A percentile compares a stretch with the other conserved stretches of the same genome.
Evolutionary conservation across 2,329 filamentous ascomycete species (phyloP).

Genomic region (Ophiostoma sp.): DNA sequence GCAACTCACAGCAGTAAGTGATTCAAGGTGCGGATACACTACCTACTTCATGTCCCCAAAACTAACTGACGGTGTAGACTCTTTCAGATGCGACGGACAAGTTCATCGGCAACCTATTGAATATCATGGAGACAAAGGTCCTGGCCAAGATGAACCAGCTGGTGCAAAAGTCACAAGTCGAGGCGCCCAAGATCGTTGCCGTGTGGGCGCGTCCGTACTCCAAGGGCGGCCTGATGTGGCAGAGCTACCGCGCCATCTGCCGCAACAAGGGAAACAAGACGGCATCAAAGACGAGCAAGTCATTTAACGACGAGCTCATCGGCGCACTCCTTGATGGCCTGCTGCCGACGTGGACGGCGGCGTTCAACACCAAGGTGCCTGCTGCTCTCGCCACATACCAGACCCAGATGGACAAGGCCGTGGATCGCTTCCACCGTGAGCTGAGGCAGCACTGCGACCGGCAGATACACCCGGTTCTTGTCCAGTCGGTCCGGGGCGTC

Average conservation of each 20-base stretch:
- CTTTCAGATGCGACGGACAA: background rate
- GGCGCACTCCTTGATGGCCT: background rate
- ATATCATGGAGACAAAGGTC: background rate
- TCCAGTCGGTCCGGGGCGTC: background rate
- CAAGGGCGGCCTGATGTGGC: constrained; percentile 4
- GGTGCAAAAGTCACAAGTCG: background rate
- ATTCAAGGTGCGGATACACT: background rate
- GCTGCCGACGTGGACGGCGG: background rate
- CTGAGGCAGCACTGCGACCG: background rate
- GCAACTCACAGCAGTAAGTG: background rate
- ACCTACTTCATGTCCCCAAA: no score
- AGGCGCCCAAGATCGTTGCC: background rate
- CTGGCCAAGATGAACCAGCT: constrained; percentile 1
- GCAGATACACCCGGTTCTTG: background rate
- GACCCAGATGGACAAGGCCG: constrained; percentile 1
- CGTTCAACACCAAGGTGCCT: background rate
- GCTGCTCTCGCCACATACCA: background rate
- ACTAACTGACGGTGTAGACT: background rate
- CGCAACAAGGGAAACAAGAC: background rate
- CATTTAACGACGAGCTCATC: background rate
- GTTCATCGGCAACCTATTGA: background rate
- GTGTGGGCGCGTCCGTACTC: background rate
- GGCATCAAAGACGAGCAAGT: constrained; percentile 1
- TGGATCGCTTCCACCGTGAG: background rate
- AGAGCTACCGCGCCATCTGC: constrained; percentile 8